Percentiles rank a stretch among this genome's conserved stretches.
Conservation (phyloP, 1,284 basidiomycete genomes). For the Phylloboletellus chloephorus region DNA sequence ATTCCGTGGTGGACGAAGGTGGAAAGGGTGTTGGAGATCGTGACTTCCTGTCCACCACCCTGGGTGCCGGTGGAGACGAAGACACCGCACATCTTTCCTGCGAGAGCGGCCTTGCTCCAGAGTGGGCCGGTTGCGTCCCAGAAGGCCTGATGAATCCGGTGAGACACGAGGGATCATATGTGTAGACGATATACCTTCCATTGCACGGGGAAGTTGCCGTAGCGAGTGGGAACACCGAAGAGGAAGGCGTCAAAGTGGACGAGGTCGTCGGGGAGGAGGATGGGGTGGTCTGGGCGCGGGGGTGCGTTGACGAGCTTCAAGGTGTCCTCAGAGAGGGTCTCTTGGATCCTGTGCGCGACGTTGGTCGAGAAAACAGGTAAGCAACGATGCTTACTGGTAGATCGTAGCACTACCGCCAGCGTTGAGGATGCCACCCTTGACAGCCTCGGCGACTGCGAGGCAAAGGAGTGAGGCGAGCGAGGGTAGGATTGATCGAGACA, state of each 20-base stretch:
- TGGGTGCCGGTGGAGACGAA: slow-evolving; percentile 65
- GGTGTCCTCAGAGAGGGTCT: slow-evolving; percentile 80
- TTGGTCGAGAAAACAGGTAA: background rate
- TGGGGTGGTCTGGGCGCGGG: slow-evolving; percentile 65
- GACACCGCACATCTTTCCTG: slow-evolving; percentile 75
- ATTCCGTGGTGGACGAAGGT: slow-evolving; percentile 80
- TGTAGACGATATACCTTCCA: slow-evolving; percentile 49
- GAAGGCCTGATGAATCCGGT: slow-evolving; percentile 47
- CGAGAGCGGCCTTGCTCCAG: slow-evolving; percentile 69
- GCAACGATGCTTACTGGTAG: slow-evolving; percentile 53
- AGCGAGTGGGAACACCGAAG: slow-evolving; percentile 78
- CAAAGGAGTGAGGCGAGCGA: slow-evolving; percentile 2
- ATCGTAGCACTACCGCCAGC: slow-evolving; percentile 71
- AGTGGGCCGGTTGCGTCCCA: slow-evolving; percentile 78
- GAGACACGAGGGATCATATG: background rate
- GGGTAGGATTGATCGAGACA: slow-evolving; percentile 25
- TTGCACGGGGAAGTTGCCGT: slow-evolving; percentile 65
- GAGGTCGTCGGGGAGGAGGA: slow-evolving; percentile 64
- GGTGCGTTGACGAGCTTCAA: slow-evolving; percentile 75
- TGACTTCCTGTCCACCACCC: slow-evolving; percentile 74
- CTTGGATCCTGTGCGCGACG: slow-evolving; percentile 54
- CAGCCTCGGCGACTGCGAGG: slow-evolving; percentile 67
- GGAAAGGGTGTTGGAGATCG: slow-evolving; percentile 60
- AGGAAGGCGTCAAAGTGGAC: slow-evolving; percentile 62
- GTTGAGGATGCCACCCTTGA: slow-evolving; percentile 65